Conservation (phyloP, 805 yeast genomes). For the Metschnikowia borealis region DNA sequence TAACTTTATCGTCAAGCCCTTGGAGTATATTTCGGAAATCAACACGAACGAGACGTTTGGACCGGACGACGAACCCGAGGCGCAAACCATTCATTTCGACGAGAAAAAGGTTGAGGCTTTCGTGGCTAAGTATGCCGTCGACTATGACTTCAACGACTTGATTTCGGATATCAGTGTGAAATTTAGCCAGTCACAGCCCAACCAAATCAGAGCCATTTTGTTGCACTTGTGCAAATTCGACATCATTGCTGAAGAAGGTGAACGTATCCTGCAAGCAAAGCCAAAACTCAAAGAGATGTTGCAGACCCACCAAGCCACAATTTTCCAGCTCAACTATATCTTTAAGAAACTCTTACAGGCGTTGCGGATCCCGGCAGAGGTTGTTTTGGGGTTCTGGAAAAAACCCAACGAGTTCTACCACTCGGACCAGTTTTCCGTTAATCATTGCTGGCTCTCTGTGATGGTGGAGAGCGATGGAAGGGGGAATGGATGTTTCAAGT, state of each 20-base stretch:
- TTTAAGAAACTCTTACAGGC: constrained; percentile 69
- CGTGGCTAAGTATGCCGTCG: constrained; percentile 25
- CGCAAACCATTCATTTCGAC: constrained; percentile 15
- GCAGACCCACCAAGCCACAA: constrained; percentile 49
- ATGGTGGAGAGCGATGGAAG: constrained; percentile 56
- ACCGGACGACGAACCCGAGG: constrained; percentile 16
- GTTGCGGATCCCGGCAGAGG: constrained; percentile 67
- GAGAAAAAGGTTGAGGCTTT: constrained; percentile 30
- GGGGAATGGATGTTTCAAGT: constrained; percentile 48
- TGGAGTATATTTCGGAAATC: constrained; percentile 40
- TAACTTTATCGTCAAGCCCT: constrained; percentile 38
- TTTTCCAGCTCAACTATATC: constrained; percentile 73
- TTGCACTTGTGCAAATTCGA: constrained; percentile 66
- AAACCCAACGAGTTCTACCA: constrained; percentile 62
- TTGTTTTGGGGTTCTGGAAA: constrained; percentile 80
- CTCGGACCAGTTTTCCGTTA: constrained; percentile 50
- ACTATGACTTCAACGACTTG: constrained; percentile 37
- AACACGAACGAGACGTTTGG: constrained; percentile 36
- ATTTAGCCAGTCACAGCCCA: constrained; percentile 38
- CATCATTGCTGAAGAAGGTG: constrained; percentile 34
- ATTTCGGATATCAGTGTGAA: constrained; percentile 39
- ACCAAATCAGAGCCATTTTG: constrained; percentile 57
- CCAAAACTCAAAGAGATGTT: constrained; percentile 43
- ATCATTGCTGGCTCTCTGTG: constrained; percentile 89
- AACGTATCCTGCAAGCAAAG: constrained; percentile 33